Evolutionary conservation across 192 early-diverging fungal genomes (phyloP), one percentile per base, ranked within the genome.

Genomic region (Paraglomus brasilianum): DNA sequence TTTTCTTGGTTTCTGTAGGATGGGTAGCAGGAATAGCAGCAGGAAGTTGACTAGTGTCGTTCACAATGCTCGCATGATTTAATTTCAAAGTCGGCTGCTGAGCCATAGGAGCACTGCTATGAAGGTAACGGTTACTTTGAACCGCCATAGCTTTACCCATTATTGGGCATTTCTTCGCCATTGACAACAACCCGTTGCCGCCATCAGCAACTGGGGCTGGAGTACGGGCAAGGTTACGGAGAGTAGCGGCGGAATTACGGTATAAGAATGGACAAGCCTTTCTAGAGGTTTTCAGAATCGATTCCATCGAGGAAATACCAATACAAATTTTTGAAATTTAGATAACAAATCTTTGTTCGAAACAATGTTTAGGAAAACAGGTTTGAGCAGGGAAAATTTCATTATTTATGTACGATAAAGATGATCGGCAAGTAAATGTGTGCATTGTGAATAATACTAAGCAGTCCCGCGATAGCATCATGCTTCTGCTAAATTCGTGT

Each of bases 251-350:
- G 30, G 90, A 83, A 30, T 88, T 86, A 65, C 82, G 82, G 50
- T 88, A 86, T 41, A 94, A 82, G 77, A 92, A 94, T 63, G 92
- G 92, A 78, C 92, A 94, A 41, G 81, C 73, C 53, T 77, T 84
- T 42, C 70, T 74, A 21, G 69, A 73, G 24, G 77, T 74, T 11
- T 78, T 72, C 15, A 82, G 51, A 21, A 64, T 69, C 21, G 64
- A 52, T 75, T 82, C 80, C 80, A 82, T 82, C 30, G 30, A 30
- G 30, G 30, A 30, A 30, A 30, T 1, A 30, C 30, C 30, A 30
- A 30, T 30, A 30, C 30, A 30, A 30, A 30, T 30, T 30, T n/a
- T 30, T 30, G 3, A 30, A 30, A 30, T 30, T 30, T 3, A 30
- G 30, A 30, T 30, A 3, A 30, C 3, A 30, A 30, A 3, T 30